Evolutionary conservation across 768 basidiomycete genomes (phyloP).

Genomic region (Lyophyllum shimeji): DNA sequence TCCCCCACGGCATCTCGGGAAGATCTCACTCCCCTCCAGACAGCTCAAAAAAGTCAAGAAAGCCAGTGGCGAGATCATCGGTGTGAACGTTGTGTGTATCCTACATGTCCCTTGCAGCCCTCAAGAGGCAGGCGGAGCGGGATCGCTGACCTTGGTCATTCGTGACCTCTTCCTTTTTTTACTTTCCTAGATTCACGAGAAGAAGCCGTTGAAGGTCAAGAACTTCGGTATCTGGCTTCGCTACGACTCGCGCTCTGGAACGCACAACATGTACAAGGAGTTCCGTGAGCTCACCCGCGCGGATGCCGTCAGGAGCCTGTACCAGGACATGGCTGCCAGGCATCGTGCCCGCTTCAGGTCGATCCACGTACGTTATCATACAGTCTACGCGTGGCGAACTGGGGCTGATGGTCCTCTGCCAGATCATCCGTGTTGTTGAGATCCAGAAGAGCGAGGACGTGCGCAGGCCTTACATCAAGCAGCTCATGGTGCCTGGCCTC

Average conservation of each 20-base stretch:
- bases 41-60: conserved; percentile 99
- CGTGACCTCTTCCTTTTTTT: too few relatives aligned
- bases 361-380: conserved; percentile 71
- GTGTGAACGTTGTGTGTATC: conserved; percentile 93
- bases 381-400: neutral
- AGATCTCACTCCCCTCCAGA: conserved; percentile 36
- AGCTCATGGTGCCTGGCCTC: conserved; percentile 85
- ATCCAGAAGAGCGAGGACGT: conserved; percentile 89
- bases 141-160: conserved; percentile 52
- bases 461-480: conserved; percentile 97
- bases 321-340: conserved; percentile 99
- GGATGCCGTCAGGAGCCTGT: conserved; percentile 93
- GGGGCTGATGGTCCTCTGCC: neutral
- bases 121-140: conserved; percentile 87
- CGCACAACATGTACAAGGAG: conserved; percentile 99
- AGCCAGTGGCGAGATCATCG: conserved; percentile 98
- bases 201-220: conserved; percentile 97
- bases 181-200: conserved; percentile 91
- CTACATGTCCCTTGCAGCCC: conserved; percentile 66
- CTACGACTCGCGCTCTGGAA: conserved; percentile 99
- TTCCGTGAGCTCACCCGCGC: conserved; percentile 95
- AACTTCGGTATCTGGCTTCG: conserved; percentile 99
- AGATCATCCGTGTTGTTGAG: conserved; percentile 98
- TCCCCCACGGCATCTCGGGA: neutral
- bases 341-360: conserved; percentile 99